phyloP scores from a whole-genome alignment of 2,329 filamentous ascomycete species.

The Clathrospora elynae region DNA sequence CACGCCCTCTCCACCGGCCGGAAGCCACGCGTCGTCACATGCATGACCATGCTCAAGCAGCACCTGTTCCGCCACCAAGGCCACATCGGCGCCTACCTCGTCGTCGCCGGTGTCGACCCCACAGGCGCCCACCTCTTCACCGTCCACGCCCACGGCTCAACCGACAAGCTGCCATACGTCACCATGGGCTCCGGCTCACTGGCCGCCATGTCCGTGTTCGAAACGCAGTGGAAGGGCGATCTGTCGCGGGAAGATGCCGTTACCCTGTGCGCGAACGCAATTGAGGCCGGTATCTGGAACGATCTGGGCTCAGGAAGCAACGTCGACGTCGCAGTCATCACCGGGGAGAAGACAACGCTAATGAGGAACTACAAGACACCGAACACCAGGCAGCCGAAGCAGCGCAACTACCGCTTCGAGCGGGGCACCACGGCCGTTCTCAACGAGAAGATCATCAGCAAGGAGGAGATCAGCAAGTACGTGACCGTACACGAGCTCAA shows the following conservation, averaged over 20 bases:
- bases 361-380: constrained; percentile 92
- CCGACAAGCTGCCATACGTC: constrained; percentile 98
- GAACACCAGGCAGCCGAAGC: constrained; percentile 88
- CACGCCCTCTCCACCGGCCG: constrained; percentile 95
- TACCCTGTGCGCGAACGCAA: constrained; percentile 80
- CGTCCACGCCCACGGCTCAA: constrained; percentile 96
- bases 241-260: constrained; percentile 82
- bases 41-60: constrained; percentile 99
- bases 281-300: constrained; percentile 97
- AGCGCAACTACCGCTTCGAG: constrained; percentile 88
- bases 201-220: constrained; percentile 97
- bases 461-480: constrained; percentile 92
- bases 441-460: constrained; percentile 94
- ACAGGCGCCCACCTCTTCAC: constrained; percentile 96
- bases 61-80: constrained; percentile 99
- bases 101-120: constrained; percentile 94
- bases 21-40: constrained; percentile 95
- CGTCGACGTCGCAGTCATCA: constrained; percentile 95
- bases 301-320: constrained; percentile 96
- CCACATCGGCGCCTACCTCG: constrained; percentile 95
- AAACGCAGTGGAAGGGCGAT: constrained; percentile 87
- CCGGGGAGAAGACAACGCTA: constrained; percentile 90
- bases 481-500: constrained; percentile 87
- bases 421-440: constrained; percentile 93
- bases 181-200: constrained; percentile 98